Evolutionary conservation across 208 protist species (phyloP), one percentile per base, ranked within the genome.

Genomic region (Trypanosoma grayi): DNA sequence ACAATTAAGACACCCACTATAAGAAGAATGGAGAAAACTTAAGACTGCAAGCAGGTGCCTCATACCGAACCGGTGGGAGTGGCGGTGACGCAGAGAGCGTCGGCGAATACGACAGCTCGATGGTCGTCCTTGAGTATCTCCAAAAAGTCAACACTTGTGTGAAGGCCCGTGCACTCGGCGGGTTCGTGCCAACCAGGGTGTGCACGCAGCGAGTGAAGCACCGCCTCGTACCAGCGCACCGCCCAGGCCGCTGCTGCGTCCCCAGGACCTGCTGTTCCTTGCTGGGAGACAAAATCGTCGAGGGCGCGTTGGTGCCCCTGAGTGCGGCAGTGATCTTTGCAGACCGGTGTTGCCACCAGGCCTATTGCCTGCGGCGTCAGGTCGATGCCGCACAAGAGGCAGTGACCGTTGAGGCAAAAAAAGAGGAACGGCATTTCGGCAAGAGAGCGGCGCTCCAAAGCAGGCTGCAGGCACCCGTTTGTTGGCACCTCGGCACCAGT

Each of bases 71-170:
- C n/a, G n/a, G n/a, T n/a, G n/a, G n/a, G n/a, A n/a, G n/a, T n/a
- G n/a, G n/a, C n/a, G n/a, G n/a, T n/a, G n/a, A n/a, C n/a, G n/a
- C 41, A 54, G 20, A 54, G 9, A 22, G 45, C 31, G n/a, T 54
- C 33, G 27, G 22, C 1, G 44, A 63, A 63, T 24, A 36, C 31
- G 24, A 14, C 45, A 13, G 18, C 11, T 25, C 27, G 57, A 11
- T 43, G 10, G 9, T 63, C 44, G 40, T 43, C 24, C 33, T 63
- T 16, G 14, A 63, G 25, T 22, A 63, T 40, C n/a, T 63, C 22
- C 34, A 63, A 10, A 63, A 63, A 63, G 24, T 37, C 57, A 40
- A 40, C 45, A 24, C 11, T 5, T 33, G 57, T 45, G 16, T 63
- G 8, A 47, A 63, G 44, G 7, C 11, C 2, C 20, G 33, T 18